A percentile compares a stretch with the other conserved stretches of the same genome.
Evolutionary conservation across 2,329 filamentous ascomycete genomes (phyloP).

Genomic region (Fusarium newnesense): DNA sequence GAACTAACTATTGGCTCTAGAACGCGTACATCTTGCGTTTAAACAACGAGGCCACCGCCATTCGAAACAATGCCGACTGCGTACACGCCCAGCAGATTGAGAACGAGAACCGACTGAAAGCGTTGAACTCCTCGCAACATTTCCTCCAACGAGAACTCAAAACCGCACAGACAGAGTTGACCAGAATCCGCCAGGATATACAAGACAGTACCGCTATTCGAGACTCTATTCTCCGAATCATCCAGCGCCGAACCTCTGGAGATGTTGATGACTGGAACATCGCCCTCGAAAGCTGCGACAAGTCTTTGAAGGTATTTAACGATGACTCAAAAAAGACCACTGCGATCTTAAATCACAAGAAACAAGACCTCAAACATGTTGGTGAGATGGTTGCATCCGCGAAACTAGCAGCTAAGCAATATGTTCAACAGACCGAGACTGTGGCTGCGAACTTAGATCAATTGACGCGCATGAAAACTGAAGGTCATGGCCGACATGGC

Average conservation of each 20-base stretch:
- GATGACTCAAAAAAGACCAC: not conserved
- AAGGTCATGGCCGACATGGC: fast-evolving
- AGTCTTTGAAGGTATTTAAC: not conserved
- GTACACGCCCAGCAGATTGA: not conserved
- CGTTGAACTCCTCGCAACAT: not conserved
- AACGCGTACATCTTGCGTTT: not conserved
- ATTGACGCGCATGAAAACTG: not conserved
- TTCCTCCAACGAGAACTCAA: not conserved
- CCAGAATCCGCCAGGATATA: not conserved
- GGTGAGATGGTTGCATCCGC: not conserved
- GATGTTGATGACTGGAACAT: not conserved
- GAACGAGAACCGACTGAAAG: not conserved
- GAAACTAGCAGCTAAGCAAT: not conserved
- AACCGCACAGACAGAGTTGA: not conserved
- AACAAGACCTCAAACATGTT: not conserved
- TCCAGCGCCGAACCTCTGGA: not conserved
- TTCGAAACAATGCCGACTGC: not conserved
- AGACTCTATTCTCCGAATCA: not conserved
- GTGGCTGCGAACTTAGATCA: not conserved
- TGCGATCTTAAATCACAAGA: not conserved
- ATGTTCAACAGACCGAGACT: not conserved
- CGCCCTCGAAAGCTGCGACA: not conserved
- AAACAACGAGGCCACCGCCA: not conserved
- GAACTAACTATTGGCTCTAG: not conserved
- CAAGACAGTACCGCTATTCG: not conserved